Evolutionary conservation across 306 rosid genomes (phyloP).

Genomic region (Quercus ilex): DNA sequence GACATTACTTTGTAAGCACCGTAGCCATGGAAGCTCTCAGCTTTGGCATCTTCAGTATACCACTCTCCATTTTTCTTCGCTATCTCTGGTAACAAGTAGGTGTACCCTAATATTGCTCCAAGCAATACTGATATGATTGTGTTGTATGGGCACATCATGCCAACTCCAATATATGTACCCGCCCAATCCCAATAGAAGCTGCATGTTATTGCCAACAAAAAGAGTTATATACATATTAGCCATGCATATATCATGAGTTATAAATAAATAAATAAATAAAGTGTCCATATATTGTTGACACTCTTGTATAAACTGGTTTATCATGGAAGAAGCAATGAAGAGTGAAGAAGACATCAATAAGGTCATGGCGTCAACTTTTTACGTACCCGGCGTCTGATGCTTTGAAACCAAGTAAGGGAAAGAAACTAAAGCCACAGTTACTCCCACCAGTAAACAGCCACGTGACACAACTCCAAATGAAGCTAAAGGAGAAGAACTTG

Average conservation of each 20-base stretch:
- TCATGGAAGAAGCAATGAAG: no score
- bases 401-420: not conserved
- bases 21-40: not conserved
- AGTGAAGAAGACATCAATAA: no score
- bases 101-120: not conserved
- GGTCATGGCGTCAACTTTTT: no score
- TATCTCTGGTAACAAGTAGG: not conserved
- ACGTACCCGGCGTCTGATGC: not conserved
- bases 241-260: not conserved
- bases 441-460: not conserved
- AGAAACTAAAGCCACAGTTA: not conserved
- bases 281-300: no score
- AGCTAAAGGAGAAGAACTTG: not conserved
- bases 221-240: not conserved
- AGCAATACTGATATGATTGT: not conserved
- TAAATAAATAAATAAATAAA: no score
- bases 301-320: no score
- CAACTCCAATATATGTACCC: not conserved
- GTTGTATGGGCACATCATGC: not conserved
- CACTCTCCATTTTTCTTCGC: not conserved
- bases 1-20: not conserved
- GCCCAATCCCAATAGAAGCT: not conserved
- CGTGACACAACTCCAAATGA: not conserved
- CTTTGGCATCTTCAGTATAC: not conserved
- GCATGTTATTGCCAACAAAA: not conserved